A percentile compares a stretch with the other conserved stretches of the same genome.
Conservation (phyloP, 139 green algal genomes). For the Closterium sp. region DNA sequence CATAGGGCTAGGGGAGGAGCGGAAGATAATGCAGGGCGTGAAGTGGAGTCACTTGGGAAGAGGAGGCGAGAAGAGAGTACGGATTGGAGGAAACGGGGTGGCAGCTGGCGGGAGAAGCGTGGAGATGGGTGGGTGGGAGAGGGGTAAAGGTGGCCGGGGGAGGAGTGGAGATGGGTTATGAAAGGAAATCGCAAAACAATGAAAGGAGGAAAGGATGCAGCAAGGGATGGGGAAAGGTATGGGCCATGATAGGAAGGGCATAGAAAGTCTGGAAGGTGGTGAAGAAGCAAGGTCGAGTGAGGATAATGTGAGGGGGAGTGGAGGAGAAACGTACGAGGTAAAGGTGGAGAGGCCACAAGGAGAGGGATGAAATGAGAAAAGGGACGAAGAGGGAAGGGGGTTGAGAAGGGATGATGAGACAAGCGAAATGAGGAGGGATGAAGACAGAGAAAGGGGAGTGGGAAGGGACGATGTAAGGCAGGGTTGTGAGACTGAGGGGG, state of each 20-base stretch:
- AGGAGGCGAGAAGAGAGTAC: background rate
- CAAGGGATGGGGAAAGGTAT: background rate
- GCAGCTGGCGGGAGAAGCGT: too few species aligned
- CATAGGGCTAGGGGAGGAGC: background rate
- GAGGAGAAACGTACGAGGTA: background rate
- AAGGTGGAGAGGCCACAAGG: background rate
- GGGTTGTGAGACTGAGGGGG: too few species aligned
- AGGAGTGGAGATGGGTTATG: background rate
- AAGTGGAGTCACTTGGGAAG: background rate
- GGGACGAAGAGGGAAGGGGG: background rate
- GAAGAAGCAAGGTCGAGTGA: background rate
- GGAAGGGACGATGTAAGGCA: background rate
- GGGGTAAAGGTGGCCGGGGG: background rate
- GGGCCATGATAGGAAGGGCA: background rate
- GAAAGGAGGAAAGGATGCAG: background rate
- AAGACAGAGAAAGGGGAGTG: background rate
- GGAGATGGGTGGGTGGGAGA: background rate
- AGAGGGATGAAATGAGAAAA: background rate
- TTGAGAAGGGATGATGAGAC: background rate
- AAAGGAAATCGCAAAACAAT: background rate
- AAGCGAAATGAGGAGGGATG: background rate
- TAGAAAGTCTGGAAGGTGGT: background rate
- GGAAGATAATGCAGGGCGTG: background rate
- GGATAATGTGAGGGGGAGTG: background rate
- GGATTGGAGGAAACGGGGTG: background rate